Evolutionary conservation across 768 basidiomycete species (phyloP), one percentile per base, ranked within the genome.

Genomic region (Lyophyllum shimeji): DNA sequence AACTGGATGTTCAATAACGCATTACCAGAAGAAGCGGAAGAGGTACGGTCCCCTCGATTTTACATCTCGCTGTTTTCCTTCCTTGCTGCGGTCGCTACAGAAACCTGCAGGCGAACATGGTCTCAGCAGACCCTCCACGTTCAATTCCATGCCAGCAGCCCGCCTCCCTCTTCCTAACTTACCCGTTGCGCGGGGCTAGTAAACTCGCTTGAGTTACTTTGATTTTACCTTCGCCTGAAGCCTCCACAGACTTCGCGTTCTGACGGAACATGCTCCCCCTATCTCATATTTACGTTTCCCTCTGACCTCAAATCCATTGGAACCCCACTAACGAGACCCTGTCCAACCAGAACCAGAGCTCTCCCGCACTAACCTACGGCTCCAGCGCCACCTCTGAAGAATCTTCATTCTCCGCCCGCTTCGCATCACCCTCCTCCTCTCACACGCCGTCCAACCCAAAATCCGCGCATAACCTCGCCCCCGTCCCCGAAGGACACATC

Each of bases 1-100:
- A 74, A 85, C 57, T 88, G 88, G 84, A 87, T 90, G 65, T 89
- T 89, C 68, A 84, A 81, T 55, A 82, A 85, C 45, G 71, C 83
- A 1, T 60, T 82, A 24, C 73, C 75, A 40, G 85, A 81, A 57
- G 86, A 84, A 54, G 81, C 82, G 15, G 85, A 85, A 49, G 76
- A 76, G 50, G 76, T 69, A 68, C 53, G 72, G 34, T 46, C 46
- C 18, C 33, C 44, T 37, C 46, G 3, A 20, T 52, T 50, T 37
- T 46, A 17, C 24, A 12, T 24, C 18, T 37, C 24, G 18, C 17
- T 9, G 18, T 20, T 15, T 50, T 23, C 44, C 12, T 23, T n/a
- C 3, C 23, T 12, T 21, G 27, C 45, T 27, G 33, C 23, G 15
- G 4, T 42, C 7, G 46, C 7, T 18, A n/a, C 8, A 29, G 15